Conservation (phyloP, 2,329 filamentous ascomycete species). For the Penicillium sp. region DNA sequence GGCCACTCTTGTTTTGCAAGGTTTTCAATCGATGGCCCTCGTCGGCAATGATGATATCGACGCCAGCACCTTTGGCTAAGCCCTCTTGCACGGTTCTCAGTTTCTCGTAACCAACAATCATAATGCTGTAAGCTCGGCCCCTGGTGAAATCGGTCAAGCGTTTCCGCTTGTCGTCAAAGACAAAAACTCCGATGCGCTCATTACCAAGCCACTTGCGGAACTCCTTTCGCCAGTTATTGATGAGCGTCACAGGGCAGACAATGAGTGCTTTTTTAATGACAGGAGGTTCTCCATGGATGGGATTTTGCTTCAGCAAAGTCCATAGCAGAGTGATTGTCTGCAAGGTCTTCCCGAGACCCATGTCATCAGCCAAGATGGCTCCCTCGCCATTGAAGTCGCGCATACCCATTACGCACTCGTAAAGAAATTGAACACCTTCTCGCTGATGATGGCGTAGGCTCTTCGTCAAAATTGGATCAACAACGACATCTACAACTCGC, state of each 20-base stretch:
- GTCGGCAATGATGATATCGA: slow-evolving; percentile 73
- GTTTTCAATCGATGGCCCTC: slow-evolving; percentile 71
- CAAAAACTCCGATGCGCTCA: slow-evolving; percentile 70
- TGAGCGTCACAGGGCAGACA: slow-evolving; percentile 72
- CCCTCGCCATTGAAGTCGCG: slow-evolving; percentile 67
- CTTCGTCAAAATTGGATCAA: slow-evolving; percentile 67
- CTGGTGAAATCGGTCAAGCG: slow-evolving; percentile 70
- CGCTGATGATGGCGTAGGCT: slow-evolving; percentile 69
- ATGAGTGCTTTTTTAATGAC: slow-evolving; percentile 72
- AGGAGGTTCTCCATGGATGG: slow-evolving; percentile 60
- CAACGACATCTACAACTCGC: slow-evolving; percentile 71
- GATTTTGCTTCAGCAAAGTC: slow-evolving; percentile 74
- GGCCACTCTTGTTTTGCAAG: slow-evolving; percentile 68
- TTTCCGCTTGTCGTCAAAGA: slow-evolving; percentile 63
- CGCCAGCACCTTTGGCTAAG: slow-evolving; percentile 62
- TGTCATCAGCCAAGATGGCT: slow-evolving; percentile 73
- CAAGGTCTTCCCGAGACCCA: slow-evolving; percentile 74
- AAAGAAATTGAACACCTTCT: slow-evolving; percentile 71
- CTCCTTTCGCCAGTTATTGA: slow-evolving; percentile 74
- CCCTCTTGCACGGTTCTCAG: slow-evolving; percentile 67
- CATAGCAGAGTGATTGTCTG: slow-evolving; percentile 73
- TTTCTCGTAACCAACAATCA: slow-evolving; percentile 76
- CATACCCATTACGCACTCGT: slow-evolving; percentile 77
- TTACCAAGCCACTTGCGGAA: slow-evolving; percentile 75
- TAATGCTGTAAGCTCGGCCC: slow-evolving; percentile 68